Percentiles rank a stretch among this genome's conserved stretches.
These are phyloP conservation scores for Monilinia fructigena DNA, from an alignment of 2,329 filamentous ascomycete species.

Conservation along the genomic window DNA sequence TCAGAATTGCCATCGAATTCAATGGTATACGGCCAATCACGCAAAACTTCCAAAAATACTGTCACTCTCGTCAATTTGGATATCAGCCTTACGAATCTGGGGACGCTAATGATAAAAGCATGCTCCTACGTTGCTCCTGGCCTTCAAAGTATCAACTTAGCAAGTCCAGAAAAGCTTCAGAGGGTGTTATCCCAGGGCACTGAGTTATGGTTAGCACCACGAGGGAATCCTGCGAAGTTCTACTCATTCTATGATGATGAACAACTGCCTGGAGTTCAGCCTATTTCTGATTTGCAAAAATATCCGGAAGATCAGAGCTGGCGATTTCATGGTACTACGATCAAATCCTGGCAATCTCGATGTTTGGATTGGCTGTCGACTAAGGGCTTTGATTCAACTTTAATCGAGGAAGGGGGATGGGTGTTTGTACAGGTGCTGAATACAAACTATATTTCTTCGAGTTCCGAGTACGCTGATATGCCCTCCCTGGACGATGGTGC, in stretches of 20 bases:
- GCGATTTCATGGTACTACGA: conserved; percentile 29
- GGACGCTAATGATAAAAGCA: conserved; percentile 39
- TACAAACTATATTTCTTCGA: conserved; percentile 31
- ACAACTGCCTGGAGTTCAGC: conserved; percentile 27
- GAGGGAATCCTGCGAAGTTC: conserved; percentile 39
- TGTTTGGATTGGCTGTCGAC: conserved; percentile 40
- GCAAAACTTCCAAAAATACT: conserved; percentile 15
- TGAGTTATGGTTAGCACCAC: conserved; percentile 39
- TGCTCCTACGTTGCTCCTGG: conserved; percentile 34
- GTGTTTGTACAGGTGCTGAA: conserved; percentile 38
- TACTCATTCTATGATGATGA: conserved; percentile 31
- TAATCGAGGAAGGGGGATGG: conserved; percentile 39
- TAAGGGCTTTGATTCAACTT: conserved; percentile 35
- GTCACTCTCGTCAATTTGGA: conserved; percentile 39
- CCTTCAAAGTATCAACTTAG: conserved; percentile 31
- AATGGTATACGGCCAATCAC: conserved; percentile 13
- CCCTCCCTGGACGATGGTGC: conserved; percentile 33
- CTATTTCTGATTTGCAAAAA: conserved; percentile 29
- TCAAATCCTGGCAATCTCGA: conserved; percentile 37
- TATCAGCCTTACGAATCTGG: conserved; percentile 39
- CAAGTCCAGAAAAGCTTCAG: conserved; percentile 18
- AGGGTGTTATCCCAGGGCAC: conserved; percentile 29
- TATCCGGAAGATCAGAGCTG: conserved; percentile 27
- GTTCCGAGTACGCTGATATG: conserved; percentile 31
- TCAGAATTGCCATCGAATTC: conserved; percentile 13